These are phyloP conservation scores for Fusarium sp. DNA, from an alignment of 2,329 filamentous ascomycete species.

Conservation along the genomic window DNA sequence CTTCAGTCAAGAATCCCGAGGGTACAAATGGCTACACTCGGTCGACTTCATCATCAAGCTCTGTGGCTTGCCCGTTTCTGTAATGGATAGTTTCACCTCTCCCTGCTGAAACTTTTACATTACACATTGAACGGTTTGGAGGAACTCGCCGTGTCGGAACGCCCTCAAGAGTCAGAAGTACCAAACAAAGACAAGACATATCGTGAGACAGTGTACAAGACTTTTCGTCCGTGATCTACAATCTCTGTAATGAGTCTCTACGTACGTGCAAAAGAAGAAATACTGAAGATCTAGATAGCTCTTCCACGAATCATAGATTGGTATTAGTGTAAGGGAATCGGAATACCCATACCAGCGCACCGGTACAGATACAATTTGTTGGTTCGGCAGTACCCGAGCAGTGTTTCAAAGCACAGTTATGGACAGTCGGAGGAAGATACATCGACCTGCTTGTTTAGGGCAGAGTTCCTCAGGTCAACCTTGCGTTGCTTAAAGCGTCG, in stretches of 20 bases:
- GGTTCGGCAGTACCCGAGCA: neutral
- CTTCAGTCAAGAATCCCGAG: neutral
- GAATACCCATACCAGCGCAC: neutral
- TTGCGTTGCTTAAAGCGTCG: neutral
- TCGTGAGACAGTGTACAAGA: neutral
- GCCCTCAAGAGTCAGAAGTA: neutral
- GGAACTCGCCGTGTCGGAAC: neutral
- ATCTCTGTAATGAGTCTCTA: neutral
- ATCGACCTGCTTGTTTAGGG: neutral
- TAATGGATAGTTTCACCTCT: neutral
- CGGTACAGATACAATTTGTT: neutral
- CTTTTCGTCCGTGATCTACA: neutral
- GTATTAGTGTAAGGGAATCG: neutral
- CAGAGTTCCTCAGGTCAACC: too few relatives aligned
- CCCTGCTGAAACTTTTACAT: neutral
- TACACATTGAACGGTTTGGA: neutral
- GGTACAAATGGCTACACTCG: neutral
- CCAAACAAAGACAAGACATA: neutral
- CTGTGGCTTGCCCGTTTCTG: neutral
- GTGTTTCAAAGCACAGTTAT: neutral
- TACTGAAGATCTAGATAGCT: neutral
- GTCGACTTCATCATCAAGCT: neutral
- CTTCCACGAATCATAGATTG: neutral
- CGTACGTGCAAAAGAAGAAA: neutral
- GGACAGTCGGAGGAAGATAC: neutral